A percentile compares a stretch with the other conserved stretches of the same genome.
Conservation (phyloP, 2,329 filamentous ascomycete genomes). For the Calonectria pseudoturangicola region DNA sequence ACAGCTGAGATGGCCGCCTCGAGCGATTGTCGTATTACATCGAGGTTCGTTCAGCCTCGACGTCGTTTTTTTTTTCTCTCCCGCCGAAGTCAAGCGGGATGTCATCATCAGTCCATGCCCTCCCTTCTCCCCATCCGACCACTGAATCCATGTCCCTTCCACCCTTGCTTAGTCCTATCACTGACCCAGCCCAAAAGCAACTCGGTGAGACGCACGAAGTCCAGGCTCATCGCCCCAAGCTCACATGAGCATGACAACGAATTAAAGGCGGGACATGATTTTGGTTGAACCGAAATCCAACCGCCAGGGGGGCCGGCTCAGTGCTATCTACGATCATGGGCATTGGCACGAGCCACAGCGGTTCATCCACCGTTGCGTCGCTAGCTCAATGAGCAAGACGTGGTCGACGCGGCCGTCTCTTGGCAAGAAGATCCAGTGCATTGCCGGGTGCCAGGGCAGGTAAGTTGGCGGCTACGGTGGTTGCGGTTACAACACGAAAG, state of each 20-base stretch:
- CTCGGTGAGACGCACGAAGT: slow-evolving; percentile 27
- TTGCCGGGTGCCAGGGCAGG: background rate
- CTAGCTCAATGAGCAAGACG: slow-evolving; percentile 22
- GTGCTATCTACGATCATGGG: background rate
- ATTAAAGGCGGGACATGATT: slow-evolving; percentile 14
- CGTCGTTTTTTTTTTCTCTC: background rate
- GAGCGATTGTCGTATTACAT: slow-evolving; percentile 22
- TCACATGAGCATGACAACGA: slow-evolving; percentile 25
- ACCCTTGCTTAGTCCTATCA: slow-evolving; percentile 23
- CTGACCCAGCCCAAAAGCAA: slow-evolving; percentile 14
- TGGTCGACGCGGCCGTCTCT: slow-evolving; percentile 12
- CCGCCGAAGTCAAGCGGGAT: no score
- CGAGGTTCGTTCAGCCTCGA: background rate
- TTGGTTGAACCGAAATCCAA: background rate
- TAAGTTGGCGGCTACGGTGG: background rate
- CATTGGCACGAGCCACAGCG: slow-evolving; percentile 7
- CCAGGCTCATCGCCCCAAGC: slow-evolving; percentile 15
- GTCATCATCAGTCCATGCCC: slow-evolving; percentile 13
- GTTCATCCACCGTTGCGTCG: slow-evolving; percentile 10
- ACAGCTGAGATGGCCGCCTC: slow-evolving; percentile 23
- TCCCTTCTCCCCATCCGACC: background rate
- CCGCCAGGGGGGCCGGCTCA: background rate
- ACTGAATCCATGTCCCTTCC: background rate
- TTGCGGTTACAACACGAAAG: no score
- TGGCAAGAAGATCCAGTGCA: slow-evolving; percentile 5